Percentiles rank a stretch among this genome's conserved stretches.
These are phyloP conservation scores for Porcisia hertigi DNA, from an alignment of 208 protist genomes.

Conservation along the genomic window DNA sequence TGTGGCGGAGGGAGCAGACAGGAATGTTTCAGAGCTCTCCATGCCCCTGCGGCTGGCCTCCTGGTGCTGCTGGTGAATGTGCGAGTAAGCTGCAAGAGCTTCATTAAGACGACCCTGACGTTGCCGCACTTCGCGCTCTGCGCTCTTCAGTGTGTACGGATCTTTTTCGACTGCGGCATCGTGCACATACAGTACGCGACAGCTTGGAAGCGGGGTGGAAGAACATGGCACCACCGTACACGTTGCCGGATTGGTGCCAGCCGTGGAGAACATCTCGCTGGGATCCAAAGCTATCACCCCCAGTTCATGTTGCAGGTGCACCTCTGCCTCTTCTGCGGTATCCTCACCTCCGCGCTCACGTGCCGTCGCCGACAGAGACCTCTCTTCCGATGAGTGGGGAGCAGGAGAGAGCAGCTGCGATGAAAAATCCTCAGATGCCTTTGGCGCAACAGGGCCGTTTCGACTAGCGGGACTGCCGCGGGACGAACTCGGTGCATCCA, in stretches of 20 bases:
- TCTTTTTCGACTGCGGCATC: constrained; percentile 18
- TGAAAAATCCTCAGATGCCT: not conserved
- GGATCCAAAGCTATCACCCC: constrained; percentile 10
- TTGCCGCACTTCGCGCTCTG: constrained; percentile 23
- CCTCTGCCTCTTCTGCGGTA: constrained; percentile 4
- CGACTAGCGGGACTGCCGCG: constrained; percentile 5
- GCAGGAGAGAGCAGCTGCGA: not conserved
- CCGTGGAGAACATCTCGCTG: not conserved
- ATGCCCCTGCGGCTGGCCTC: constrained; percentile 7
- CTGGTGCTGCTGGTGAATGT: constrained; percentile 17
- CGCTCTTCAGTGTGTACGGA: constrained; percentile 4
- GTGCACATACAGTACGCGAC: constrained; percentile 27
- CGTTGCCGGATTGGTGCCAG: not conserved
- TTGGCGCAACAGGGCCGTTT: not conserved
- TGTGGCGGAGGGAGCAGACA: not conserved
- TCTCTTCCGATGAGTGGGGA: not conserved
- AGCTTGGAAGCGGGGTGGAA: constrained; percentile 9
- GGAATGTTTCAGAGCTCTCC: not conserved
- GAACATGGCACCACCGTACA: not conserved
- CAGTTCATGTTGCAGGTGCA: constrained; percentile 10
- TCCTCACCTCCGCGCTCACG: not conserved
- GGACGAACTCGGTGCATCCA: not conserved
- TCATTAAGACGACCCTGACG: constrained; percentile 23
- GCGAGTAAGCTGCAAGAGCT: constrained; percentile 12
- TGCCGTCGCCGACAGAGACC: not conserved